phyloP scores from a whole-genome alignment of 1,284 basidiomycete genomes.

The Leccinum pallidistipes region DNA sequence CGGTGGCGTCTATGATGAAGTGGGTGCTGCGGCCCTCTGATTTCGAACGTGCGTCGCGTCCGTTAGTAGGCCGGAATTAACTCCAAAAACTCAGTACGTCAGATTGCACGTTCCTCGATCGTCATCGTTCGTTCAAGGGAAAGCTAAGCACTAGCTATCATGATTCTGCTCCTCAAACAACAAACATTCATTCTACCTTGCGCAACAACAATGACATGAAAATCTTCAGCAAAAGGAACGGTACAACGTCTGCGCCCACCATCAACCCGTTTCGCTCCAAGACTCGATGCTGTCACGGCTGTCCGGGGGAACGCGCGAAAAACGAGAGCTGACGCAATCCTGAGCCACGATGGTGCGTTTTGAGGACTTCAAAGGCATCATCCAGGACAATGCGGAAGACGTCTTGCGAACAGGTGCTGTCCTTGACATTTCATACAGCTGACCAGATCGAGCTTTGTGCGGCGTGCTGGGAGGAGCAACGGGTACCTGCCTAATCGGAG shows the following conservation, averaged over 20 bases:
- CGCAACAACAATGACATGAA: background rate
- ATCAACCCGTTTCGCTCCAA: constrained; percentile 38
- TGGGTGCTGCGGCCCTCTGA: background rate
- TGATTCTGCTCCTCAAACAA: background rate
- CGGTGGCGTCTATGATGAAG: background rate
- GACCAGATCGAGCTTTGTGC: constrained; percentile 26
- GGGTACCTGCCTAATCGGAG: constrained; percentile 24
- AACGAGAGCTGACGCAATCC: constrained; percentile 14
- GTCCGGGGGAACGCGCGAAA: constrained; percentile 37
- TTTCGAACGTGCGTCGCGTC: background rate
- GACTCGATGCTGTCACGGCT: constrained; percentile 53
- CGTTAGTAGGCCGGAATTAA: background rate
- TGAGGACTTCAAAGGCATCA: constrained; percentile 19
- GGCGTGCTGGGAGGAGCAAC: constrained; percentile 27
- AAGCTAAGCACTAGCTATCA: background rate
- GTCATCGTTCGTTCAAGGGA: background rate
- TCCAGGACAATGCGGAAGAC: constrained; percentile 31
- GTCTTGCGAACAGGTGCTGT: constrained; percentile 16
- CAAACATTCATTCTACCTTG: background rate
- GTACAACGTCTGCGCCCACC: background rate
- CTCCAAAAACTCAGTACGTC: background rate
- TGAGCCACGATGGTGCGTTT: constrained; percentile 4
- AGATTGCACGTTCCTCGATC: background rate
- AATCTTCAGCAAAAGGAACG: constrained; percentile 9
- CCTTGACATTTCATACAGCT: constrained; percentile 6